These are phyloP conservation scores for Entomortierella chlamydospora DNA, from an alignment of 192 early-diverging fungal genomes.

Conservation along the genomic window DNA sequence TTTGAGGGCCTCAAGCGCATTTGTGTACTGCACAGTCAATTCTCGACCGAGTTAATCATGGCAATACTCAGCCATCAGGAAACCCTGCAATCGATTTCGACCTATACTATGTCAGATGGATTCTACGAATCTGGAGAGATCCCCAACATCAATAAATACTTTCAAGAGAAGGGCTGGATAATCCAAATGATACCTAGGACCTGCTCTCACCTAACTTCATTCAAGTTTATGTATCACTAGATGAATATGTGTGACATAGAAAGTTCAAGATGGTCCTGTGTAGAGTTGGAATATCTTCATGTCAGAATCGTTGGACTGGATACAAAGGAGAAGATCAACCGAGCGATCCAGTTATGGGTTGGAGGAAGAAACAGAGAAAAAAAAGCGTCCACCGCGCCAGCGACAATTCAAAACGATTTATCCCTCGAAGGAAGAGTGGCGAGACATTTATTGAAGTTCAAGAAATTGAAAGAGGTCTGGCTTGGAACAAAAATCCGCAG, in stretches of 20 bases:
- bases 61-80: neutral
- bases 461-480: conserved; percentile 1
- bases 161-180: neutral
- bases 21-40: neutral
- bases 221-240: neutral
- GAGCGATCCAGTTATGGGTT: conserved; percentile 1
- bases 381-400: neutral
- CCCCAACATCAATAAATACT: neutral
- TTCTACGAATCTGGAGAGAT: neutral
- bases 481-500: neutral
- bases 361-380: neutral
- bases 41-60: conserved; percentile 3
- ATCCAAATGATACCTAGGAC: neutral
- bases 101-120: neutral
- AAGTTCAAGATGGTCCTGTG: neutral
- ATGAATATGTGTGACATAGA: conserved; percentile 9
- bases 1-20: neutral
- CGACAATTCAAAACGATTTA: neutral
- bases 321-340: neutral
- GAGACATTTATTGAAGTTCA: conserved; percentile 3
- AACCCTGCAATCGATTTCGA: neutral
- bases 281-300: neutral
- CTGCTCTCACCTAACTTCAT: neutral
- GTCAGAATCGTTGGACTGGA: conserved; percentile 11
- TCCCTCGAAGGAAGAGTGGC: neutral